Base-by-base conservation (phyloP, 2,329 filamentous ascomycete species). In the Clonostachys rhizophaga region DNA sequence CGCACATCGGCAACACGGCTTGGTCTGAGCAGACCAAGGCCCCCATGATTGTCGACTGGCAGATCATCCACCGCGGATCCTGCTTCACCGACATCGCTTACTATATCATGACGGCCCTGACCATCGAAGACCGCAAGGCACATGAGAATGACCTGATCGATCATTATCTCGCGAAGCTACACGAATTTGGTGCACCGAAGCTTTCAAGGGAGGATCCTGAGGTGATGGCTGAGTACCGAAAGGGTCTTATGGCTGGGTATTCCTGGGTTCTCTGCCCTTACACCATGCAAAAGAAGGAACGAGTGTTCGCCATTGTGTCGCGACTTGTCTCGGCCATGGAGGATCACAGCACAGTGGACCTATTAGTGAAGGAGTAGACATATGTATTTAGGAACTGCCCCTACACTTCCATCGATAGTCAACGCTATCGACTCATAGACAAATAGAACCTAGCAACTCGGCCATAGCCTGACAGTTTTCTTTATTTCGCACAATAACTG, bases 31-130 rank as follows among this genome's bases (percentile, higher is more conserved):
- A 30, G 24, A 30, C 24, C 24, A 30, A 30, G 9, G 24, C 24
- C 24, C 65, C 61, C 3, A 60, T 67, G 1, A 72, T 72, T 51
- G 48, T 73, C 1, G 69, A 73, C 57, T 72, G 67, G 68, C 65
- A 64, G 20, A 62, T 61, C 1, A 63, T 65, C 34, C 66, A 71
- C 52, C 66, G 69, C 34, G 68, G 62, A 1, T 70, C 67, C 5
- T 66, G 61, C 46, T 68, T 72, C 49, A 69, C 72, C 47, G 70
- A 72, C 45, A 53, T 72, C 5, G 62, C 63, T 10, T 73, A 73
- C 52, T 61, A 63, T 48, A 59, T 73, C 54, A 65, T 65, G 2
- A 58, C 62, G 5, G 62, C 64, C 53, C 50, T 73, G 43, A 65
- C 54, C 7, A 47, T 71, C 10, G 65, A 68, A 48, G 64, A 70